Conservation (phyloP, 306 rosid species). For the Clitoria ternatea region DNA sequence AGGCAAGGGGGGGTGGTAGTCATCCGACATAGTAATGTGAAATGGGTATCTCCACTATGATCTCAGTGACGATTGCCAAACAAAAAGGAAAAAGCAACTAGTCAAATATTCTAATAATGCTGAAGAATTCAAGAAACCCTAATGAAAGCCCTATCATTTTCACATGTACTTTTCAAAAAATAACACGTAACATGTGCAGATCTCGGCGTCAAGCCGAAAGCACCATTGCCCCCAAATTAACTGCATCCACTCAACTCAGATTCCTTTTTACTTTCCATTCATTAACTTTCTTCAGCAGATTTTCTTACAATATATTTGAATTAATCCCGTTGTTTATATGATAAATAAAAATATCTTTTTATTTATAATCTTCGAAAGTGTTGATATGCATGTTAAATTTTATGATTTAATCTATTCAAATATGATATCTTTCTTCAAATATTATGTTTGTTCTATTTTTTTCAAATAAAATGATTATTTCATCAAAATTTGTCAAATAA, state of each 20-base stretch:
- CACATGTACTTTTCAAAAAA: background rate
- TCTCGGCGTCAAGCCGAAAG: background rate
- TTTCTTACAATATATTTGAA: too few species aligned
- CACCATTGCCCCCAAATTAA: background rate
- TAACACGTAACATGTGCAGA: background rate
- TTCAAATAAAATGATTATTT: too few species aligned
- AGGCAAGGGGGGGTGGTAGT: background rate
- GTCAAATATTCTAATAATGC: background rate
- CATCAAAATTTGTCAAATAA: too few species aligned
- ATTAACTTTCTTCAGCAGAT: background rate
- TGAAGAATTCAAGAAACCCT: slow-evolving; percentile 16
- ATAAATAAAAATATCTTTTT: too few species aligned
- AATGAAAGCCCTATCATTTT: slow-evolving; percentile 29
- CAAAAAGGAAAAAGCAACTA: background rate
- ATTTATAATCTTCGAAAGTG: too few species aligned
- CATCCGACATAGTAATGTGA: background rate
- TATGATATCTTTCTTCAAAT: too few species aligned
- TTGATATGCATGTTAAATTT: too few species aligned
- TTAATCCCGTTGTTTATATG: too few species aligned
- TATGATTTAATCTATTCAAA: too few species aligned
- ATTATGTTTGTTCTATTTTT: too few species aligned
- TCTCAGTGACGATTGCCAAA: background rate
- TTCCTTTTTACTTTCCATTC: background rate
- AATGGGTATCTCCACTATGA: background rate
- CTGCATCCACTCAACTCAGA: background rate